Evolutionary conservation across 306 rosid species (phyloP), one percentile per base, ranked within the genome.

Genomic region (Citrullus amarus): DNA sequence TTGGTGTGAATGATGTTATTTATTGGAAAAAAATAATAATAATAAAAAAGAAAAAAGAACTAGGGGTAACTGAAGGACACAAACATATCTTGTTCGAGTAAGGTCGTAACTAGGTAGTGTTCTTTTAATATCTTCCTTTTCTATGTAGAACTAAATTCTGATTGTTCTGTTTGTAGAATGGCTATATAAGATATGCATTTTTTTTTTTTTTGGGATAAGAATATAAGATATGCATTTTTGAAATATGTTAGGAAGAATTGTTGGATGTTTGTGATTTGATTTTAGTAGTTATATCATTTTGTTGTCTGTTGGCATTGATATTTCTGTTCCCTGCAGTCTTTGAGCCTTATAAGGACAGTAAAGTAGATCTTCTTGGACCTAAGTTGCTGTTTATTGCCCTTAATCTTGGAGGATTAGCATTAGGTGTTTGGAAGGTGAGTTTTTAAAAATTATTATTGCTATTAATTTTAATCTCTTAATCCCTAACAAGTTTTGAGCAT

Each of bases 321-420:
- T 71, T 39, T 57, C 41, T 78, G 67, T 79, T 65, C 10, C 69
- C 57, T 87, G 86, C 96, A 95, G 99, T 96, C 77, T 96, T 96
- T 88, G 99, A 96, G 91, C 98, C 99, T 48, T 96, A 96, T 77
- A 96, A 87, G 89, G 99, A 96, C 86, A 76, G 78, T 61, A 96
- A 85, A 85, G 99, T 96, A 76, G 97, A 96, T 81, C 98, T 96
- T 83, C 90, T 96, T 84, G 96, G 82, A 9, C 97, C 97, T 46
- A 96, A 92, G 93, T 83, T 96, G 86, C 79, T 96, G 16, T 96
- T 91, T 88, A 88, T 96, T 44, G 99, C 99, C 82, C 92, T 96
- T 50, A 96, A 96, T 82, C 87, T 96, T 85, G 99, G 93, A 10
- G 97, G 98, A 75, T 84, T 96, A 83, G 92, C 92, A 44, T 82